Base-by-base conservation (phyloP, 352 stramenopile genomes). In the Phytophthora fragariae region DNA sequence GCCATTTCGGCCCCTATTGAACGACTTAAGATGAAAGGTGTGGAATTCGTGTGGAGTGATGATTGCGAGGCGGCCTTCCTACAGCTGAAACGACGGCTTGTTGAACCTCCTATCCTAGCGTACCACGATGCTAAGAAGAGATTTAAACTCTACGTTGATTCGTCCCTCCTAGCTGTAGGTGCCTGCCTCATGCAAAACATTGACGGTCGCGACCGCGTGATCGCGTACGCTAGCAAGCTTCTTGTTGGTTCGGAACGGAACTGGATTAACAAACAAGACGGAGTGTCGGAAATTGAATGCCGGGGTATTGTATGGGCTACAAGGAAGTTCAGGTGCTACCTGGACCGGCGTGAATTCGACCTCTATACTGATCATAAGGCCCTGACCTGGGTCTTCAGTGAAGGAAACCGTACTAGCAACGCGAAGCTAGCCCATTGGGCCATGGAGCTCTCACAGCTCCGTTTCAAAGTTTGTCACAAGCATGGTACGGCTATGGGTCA, bases 71-170 rank as follows among this genome's bases (percentile, higher is more conserved):
- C 4, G 5, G 60, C 31, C 2, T 66, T 59, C 27, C 60, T 29
- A 19, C 60, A 59, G n/a, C 12, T 66, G 0, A 57, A 66, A 46
- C 27, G 59, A n/a, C n/a, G 29, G 14, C n/a, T 0, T 15, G 12
- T 58, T 2, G 33, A 66, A 12, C 59, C 59, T 0, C 59, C 59
- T 15, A 66, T 58, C 1, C 5, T 66, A 31, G 8, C 52, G 2
- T 59, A 66, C 27, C 59, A 47, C 4, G 35, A 66, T 17, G 21
- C n/a, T 3, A 50, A 10, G 10, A 50, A 29, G 24, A 29, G 59
- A 19, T 66, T 61, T 21, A 52, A 58, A 14, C 14, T 66, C 2
- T 66, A 41, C 11, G 59, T 66, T 27, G 47, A 58, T 6, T 66
- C 59, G 1, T 58, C 59, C 2, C 31, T n/a, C 2, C 52, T 50